phyloP scores from a whole-genome alignment of 805 yeast species.

The Ogataea salicorniae region DNA sequence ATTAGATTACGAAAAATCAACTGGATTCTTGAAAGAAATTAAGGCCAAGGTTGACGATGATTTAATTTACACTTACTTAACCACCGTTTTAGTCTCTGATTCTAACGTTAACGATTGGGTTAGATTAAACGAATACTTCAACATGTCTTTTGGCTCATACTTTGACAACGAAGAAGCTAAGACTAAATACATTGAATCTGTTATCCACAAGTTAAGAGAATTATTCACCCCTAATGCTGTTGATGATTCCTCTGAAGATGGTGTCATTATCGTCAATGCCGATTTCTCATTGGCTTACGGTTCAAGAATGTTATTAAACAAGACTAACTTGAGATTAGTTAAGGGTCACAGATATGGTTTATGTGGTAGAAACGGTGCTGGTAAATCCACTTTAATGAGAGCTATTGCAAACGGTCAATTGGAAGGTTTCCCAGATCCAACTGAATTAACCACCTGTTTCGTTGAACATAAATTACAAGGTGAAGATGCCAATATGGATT shows the following conservation, averaged over 20 bases:
- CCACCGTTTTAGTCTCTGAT: slow-evolving; percentile 50
- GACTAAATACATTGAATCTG: slow-evolving; percentile 36
- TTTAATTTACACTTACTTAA: slow-evolving; percentile 42
- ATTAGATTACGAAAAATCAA: slow-evolving; percentile 51
- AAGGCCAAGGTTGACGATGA: slow-evolving; percentile 32
- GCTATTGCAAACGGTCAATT: slow-evolving; percentile 94
- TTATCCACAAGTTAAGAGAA: slow-evolving; percentile 46
- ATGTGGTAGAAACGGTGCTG: slow-evolving; percentile 98
- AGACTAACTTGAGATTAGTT: slow-evolving; percentile 78
- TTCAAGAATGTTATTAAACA: slow-evolving; percentile 92
- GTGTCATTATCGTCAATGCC: slow-evolving; percentile 86
- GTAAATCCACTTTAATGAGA: slow-evolving; percentile 96
- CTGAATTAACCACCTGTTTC: slow-evolving; percentile 84
- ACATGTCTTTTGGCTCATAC: slow-evolving; percentile 33
- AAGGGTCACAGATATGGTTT: slow-evolving; percentile 97
- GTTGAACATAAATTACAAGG: slow-evolving; percentile 97
- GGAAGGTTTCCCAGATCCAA: slow-evolving; percentile 93
- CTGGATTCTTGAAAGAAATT: slow-evolving; percentile 34
- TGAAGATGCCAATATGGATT: slow-evolving; percentile 84
- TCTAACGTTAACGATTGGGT: slow-evolving; percentile 73
- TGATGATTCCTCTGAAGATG: slow-evolving; percentile 66
- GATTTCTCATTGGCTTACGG: slow-evolving; percentile 97
- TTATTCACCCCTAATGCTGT: slow-evolving; percentile 50
- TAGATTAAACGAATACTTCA: slow-evolving; percentile 52
- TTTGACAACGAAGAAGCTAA: slow-evolving; percentile 31